These are phyloP conservation scores for Cylindrotheca fusiformis DNA, from an alignment of 108 stramenopile genomes.

Conservation along the genomic window DNA sequence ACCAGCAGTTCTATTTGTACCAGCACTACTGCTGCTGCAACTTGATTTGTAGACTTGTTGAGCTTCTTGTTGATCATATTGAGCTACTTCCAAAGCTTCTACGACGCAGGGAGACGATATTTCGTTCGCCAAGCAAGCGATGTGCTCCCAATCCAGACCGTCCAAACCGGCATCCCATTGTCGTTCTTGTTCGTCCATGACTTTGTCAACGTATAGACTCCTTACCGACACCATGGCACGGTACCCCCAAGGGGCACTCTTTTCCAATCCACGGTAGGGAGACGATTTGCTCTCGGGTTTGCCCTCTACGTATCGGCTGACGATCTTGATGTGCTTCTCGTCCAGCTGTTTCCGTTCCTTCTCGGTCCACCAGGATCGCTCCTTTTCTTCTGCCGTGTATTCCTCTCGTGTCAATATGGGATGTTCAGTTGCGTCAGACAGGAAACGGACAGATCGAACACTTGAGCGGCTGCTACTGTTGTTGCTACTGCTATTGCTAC, in stretches of 20 bases:
- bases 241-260: background rate
- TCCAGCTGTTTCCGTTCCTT: slow-evolving; percentile 19
- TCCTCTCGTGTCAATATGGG: background rate
- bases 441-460: no score
- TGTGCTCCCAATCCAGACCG: slow-evolving; percentile 7
- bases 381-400: background rate
- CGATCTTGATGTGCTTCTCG: slow-evolving; percentile 9
- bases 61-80: background rate
- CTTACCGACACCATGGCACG: background rate
- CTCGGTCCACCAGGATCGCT: slow-evolving; percentile 21
- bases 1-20: no score
- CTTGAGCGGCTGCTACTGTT: no score
- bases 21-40: no score
- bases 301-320: background rate
- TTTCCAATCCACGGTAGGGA: background rate
- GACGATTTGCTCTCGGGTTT: background rate
- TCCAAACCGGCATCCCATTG: slow-evolving; percentile 23
- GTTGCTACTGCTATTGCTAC: no score
- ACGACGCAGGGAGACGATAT: background rate
- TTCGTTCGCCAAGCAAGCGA: slow-evolving; percentile 4
- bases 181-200: slow-evolving; percentile 41
- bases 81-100: background rate
- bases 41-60: background rate
- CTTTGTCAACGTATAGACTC: slow-evolving; percentile 6
- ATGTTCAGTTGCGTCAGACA: background rate